Evolutionary conservation across 2,329 filamentous ascomycete genomes (phyloP).

Genomic region (Trichophyton benhamiae): DNA sequence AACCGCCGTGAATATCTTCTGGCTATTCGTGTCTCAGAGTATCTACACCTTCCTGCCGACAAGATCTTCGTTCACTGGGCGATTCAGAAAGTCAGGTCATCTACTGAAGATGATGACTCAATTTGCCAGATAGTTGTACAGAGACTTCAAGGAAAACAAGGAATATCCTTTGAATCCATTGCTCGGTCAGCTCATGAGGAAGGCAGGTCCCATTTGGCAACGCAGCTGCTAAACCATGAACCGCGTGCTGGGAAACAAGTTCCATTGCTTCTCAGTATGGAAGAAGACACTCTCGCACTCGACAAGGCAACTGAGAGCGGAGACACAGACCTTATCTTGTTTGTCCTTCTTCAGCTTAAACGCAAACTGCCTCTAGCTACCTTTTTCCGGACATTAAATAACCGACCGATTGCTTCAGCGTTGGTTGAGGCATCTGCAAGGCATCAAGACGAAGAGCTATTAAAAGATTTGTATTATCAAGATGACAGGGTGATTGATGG

Average conservation of each 20-base stretch:
- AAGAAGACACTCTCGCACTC: constrained; percentile 85
- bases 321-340: constrained; percentile 85
- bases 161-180: constrained; percentile 92
- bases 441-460: constrained; percentile 64
- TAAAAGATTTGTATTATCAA: constrained; percentile 96
- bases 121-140: constrained; percentile 80
- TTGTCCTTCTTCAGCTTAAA: constrained; percentile 75
- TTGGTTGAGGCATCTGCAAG: constrained; percentile 76
- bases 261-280: constrained; percentile 82
- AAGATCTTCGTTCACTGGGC: constrained; percentile 96
- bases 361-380: constrained; percentile 79
- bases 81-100: constrained; percentile 78
- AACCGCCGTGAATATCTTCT: constrained; percentile 85
- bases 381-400: constrained; percentile 87
- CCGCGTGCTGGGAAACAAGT: constrained; percentile 93
- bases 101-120: constrained; percentile 72
- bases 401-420: constrained; percentile 70
- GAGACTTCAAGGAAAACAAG: constrained; percentile 72
- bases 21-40: constrained; percentile 76
- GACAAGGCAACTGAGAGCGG: constrained; percentile 95
- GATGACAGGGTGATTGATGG: constrained; percentile 85
- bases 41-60: constrained; percentile 73
- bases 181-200: constrained; percentile 89
- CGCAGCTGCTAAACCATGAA: constrained; percentile 82
- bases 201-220: constrained; percentile 76